These are phyloP conservation scores for Anastatica hierochuntica DNA, from an alignment of 345 rosid species.

Conservation along the genomic window DNA sequence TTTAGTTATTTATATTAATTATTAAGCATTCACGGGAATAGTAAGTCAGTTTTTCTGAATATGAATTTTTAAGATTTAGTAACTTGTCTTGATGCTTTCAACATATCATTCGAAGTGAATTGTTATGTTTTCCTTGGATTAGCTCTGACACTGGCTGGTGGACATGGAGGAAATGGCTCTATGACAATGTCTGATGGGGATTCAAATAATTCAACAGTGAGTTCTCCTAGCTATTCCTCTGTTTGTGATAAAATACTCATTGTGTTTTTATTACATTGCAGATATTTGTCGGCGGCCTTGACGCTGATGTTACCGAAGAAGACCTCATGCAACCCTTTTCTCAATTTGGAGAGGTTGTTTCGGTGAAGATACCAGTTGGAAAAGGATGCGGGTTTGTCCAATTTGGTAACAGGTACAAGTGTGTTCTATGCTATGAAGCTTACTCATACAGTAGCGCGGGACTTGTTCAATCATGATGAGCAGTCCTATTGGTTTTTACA, in stretches of 20 bases:
- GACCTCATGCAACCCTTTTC: slow-evolving; percentile 72
- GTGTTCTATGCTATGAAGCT: too few relatives aligned
- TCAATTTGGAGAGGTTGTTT: slow-evolving; percentile 65
- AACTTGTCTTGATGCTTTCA: too few relatives aligned
- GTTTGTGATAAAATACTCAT: neutral
- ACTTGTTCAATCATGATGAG: neutral
- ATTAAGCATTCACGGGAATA: too few relatives aligned
- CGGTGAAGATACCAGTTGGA: slow-evolving; percentile 74
- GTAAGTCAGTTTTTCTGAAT: too few relatives aligned
- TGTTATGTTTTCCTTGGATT: slow-evolving; percentile 14
- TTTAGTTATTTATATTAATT: neutral
- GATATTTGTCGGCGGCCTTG: slow-evolving; percentile 90
- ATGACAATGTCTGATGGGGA: slow-evolving; percentile 43
- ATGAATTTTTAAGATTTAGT: neutral
- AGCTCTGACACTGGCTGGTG: slow-evolving; percentile 69
- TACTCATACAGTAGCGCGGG: too few relatives aligned
- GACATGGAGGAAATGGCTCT: slow-evolving; percentile 51
- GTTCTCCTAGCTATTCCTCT: slow-evolving; percentile 21
- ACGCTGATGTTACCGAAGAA: slow-evolving; percentile 65
- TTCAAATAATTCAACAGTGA: slow-evolving; percentile 67
- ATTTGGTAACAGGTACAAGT: slow-evolving; percentile 47
- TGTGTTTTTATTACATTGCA: slow-evolving; percentile 13
- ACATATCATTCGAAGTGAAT: neutral
- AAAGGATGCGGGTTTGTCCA: slow-evolving; percentile 92
- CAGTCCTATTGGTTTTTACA: slow-evolving; percentile 22